Evolutionary conservation across 352 stramenopile species (phyloP).

Genomic region (Globisporangium barbulae): DNA sequence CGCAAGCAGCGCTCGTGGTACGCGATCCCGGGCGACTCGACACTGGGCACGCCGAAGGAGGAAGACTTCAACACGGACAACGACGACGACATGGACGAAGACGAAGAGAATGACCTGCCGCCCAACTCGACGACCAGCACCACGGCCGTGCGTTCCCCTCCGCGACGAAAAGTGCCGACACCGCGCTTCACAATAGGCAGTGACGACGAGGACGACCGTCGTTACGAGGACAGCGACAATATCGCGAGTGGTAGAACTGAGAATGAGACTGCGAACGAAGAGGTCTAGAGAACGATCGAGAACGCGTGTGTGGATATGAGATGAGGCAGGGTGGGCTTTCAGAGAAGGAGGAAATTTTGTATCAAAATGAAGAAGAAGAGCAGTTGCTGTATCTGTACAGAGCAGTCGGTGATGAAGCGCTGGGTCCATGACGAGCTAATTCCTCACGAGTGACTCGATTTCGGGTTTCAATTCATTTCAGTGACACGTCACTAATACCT

Average conservation of each 20-base stretch:
- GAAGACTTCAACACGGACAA: conserved; percentile 10
- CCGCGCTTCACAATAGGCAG: conserved; percentile 52
- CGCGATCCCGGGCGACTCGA: conserved; percentile 40
- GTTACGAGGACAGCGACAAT: background rate
- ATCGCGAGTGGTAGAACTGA: background rate
- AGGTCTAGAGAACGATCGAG: background rate
- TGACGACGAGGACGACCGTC: conserved; percentile 30
- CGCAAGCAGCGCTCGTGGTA: conserved; percentile 50
- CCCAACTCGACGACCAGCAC: conserved; percentile 19
- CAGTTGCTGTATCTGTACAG: background rate
- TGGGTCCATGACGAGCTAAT: too few species aligned
- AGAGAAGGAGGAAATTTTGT: background rate
- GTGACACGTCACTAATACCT: background rate
- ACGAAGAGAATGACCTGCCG: conserved; percentile 9
- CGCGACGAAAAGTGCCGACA: conserved; percentile 22
- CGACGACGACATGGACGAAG: conserved; percentile 20
- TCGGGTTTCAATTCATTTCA: background rate
- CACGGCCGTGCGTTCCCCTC: conserved; percentile 27
- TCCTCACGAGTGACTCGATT: background rate
- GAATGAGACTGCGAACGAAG: background rate
- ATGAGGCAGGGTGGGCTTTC: background rate
- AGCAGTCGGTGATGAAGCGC: too few species aligned
- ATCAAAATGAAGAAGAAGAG: background rate
- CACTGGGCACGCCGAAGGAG: conserved; percentile 17
- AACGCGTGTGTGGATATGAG: background rate